These are phyloP conservation scores for Russula sp. DNA, from an alignment of 768 basidiomycete genomes.

Conservation along the genomic window DNA sequence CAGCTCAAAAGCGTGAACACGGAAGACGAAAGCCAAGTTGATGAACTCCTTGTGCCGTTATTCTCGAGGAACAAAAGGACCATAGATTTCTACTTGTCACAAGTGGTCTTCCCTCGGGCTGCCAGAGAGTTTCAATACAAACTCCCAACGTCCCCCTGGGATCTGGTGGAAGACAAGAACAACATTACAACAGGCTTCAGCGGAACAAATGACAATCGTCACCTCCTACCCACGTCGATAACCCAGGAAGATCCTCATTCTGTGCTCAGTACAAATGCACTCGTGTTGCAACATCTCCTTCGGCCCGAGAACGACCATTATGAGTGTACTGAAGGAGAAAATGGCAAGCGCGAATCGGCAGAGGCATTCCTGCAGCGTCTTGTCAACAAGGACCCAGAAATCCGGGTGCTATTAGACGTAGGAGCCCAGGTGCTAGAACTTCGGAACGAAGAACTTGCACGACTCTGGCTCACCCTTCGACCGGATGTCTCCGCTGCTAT, in stretches of 20 bases:
- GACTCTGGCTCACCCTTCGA: conserved; percentile 33
- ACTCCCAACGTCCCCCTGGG: conserved; percentile 46
- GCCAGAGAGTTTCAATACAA: conserved; percentile 43
- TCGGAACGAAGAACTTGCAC: conserved; percentile 35
- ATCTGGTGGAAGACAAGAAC: conserved; percentile 36
- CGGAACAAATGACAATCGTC: conserved; percentile 45
- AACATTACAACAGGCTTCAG: conserved; percentile 44
- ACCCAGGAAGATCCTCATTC: conserved; percentile 32
- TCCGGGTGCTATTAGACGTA: conserved; percentile 46
- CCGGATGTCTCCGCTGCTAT: conserved; percentile 34
- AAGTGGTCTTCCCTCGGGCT: conserved; percentile 43
- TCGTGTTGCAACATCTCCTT: conserved; percentile 34
- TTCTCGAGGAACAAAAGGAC: conserved; percentile 34
- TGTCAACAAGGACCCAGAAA: conserved; percentile 30
- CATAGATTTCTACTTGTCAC: conserved; percentile 41
- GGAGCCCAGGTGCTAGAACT: conserved; percentile 52
- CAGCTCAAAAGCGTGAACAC: conserved; percentile 37
- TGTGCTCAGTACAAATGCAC: conserved; percentile 43
- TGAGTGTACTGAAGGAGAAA: conserved; percentile 17
- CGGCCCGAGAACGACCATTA: conserved; percentile 37
- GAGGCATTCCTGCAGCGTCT: conserved; percentile 29
- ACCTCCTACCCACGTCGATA: conserved; percentile 32
- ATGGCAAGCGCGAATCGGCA: conserved; percentile 16
- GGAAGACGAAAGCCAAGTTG: conserved; percentile 32
- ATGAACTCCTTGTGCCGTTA: conserved; percentile 27